Conservation (phyloP, 164 flowering plant species). For the Annona squamosa region DNA sequence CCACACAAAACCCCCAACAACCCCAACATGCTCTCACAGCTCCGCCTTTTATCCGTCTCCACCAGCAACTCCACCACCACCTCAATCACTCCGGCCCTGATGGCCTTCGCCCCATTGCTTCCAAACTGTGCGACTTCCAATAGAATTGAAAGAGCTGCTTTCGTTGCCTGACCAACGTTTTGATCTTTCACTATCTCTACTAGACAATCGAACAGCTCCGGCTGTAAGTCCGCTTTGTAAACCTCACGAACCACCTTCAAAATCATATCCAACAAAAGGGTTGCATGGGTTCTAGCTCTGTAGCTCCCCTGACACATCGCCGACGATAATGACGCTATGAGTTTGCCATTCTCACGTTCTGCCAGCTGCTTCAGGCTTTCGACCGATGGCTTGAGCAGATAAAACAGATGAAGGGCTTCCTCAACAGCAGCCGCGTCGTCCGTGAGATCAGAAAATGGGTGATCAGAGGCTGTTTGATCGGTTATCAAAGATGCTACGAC, state of each 20-base stretch:
- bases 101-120: constrained; percentile 48
- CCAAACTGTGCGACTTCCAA: constrained; percentile 40
- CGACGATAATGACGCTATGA: constrained; percentile 23
- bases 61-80: constrained; percentile 49
- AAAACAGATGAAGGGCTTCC: constrained; percentile 15
- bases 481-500: constrained; percentile 39
- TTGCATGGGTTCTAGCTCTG: constrained; percentile 45
- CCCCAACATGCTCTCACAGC: constrained; percentile 36
- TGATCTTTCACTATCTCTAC: constrained; percentile 43
- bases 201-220: constrained; percentile 34
- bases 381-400: constrained; percentile 14
- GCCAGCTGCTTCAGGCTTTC: constrained; percentile 10
- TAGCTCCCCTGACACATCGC: constrained; percentile 38
- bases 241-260: constrained; percentile 38
- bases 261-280: constrained; percentile 37
- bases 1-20: constrained; percentile 48
- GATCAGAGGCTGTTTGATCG: neutral
- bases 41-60: constrained; percentile 31
- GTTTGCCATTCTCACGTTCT: constrained; percentile 6
- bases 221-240: constrained; percentile 18
- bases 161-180: constrained; percentile 40
- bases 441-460: neutral
- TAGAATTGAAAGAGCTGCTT: constrained; percentile 39
- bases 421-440: constrained; percentile 2
- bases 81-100: constrained; percentile 51